These are phyloP conservation scores for Oryza longistaminata DNA, from an alignment of 176 grass and related monocot genomes.

Conservation along the genomic window DNA sequence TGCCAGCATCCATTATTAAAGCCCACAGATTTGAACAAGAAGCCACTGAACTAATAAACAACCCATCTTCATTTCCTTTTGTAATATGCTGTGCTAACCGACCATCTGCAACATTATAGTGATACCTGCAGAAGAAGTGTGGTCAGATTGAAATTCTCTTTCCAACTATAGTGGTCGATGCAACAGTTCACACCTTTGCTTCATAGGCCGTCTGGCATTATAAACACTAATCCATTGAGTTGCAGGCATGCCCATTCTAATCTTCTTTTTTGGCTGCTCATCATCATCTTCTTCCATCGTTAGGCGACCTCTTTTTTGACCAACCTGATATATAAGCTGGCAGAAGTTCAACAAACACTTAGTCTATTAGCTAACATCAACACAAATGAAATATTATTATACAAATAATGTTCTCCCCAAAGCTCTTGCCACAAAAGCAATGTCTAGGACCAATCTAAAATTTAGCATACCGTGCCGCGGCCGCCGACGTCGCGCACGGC, in stretches of 20 bases:
- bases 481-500: background rate
- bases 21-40: conserved; percentile 91
- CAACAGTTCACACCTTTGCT: conserved; percentile 62
- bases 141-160: conserved; percentile 29
- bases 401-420: background rate
- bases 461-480: conserved; percentile 28
- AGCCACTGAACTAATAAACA: conserved; percentile 86
- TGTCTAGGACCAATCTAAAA: conserved; percentile 2
- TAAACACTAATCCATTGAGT: conserved; percentile 95
- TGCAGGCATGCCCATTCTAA: conserved; percentile 89
- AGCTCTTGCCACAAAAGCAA: background rate
- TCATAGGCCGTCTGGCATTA: conserved; percentile 91
- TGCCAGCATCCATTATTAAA: conserved; percentile 97
- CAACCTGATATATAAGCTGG: conserved; percentile 84
- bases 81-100: conserved; percentile 76
- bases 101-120: conserved; percentile 89
- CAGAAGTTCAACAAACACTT: conserved; percentile 34
- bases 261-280: conserved; percentile 93
- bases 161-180: conserved; percentile 21
- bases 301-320: conserved; percentile 88
- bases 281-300: conserved; percentile 89
- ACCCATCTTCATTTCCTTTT: conserved; percentile 91
- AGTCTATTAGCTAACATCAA: conserved; percentile 6
- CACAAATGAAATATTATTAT: background rate
- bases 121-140: conserved; percentile 64